Conservation (phyloP, 495 filamentous ascomycete species). For the Neurospora sp. region DNA sequence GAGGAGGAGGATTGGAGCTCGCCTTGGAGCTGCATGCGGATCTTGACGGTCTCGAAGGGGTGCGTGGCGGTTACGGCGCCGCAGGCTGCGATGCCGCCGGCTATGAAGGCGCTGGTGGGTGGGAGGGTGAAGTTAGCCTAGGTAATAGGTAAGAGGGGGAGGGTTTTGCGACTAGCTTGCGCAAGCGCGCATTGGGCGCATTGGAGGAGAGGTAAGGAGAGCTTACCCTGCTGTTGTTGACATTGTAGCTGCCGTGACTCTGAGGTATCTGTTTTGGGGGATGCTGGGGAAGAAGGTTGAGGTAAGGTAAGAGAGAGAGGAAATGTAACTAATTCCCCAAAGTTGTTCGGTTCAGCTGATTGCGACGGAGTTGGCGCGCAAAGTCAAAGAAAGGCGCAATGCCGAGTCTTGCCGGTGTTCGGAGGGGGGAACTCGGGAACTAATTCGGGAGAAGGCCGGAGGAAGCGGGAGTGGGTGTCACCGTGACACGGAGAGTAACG, state of each 20-base stretch:
- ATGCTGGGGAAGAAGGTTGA: neutral
- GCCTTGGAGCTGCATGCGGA: conserved; percentile 93
- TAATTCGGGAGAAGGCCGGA: neutral
- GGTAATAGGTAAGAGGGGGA: neutral
- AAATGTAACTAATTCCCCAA: neutral
- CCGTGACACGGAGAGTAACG: neutral
- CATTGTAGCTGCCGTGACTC: conserved; percentile 18
- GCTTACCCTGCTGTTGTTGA: conserved; percentile 38
- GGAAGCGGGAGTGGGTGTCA: neutral
- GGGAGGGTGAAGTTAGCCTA: conserved; percentile 11
- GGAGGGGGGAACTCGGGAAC: neutral
- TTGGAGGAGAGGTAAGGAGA: neutral
- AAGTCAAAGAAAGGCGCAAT: conserved; percentile 3
- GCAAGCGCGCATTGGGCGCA: neutral
- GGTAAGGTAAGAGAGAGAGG: neutral
- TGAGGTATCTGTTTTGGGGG: neutral
- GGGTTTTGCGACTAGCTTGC: neutral
- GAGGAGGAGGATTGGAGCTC: conserved; percentile 82
- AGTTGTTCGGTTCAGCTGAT: neutral
- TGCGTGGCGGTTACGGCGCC: conserved; percentile 97
- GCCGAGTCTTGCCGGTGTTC: conserved; percentile 3
- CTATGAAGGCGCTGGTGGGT: conserved; percentile 59
- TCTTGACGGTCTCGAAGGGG: conserved; percentile 98
- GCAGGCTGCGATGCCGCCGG: conserved; percentile 91
- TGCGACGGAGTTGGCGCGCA: neutral